These are phyloP conservation scores for Ettlia oleoabundans DNA, from an alignment of 139 green algal species.

Conservation along the genomic window DNA sequence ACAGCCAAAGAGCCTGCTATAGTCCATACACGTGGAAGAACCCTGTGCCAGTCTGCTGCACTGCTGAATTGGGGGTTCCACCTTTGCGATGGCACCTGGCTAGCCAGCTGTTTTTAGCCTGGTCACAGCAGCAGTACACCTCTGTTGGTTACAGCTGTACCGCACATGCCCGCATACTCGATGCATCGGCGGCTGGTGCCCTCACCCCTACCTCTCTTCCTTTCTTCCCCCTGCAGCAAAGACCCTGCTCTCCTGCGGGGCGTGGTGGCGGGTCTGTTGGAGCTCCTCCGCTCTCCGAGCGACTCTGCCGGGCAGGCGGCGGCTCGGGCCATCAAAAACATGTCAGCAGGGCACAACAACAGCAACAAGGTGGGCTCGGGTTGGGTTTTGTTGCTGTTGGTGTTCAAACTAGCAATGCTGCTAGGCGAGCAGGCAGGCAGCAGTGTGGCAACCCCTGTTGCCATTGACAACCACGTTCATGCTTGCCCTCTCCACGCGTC, in stretches of 20 bases:
- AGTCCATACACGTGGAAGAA: too few relatives aligned
- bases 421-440: background rate
- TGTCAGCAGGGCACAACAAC: constrained; percentile 23
- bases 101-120: too few relatives aligned
- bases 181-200: background rate
- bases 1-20: too few relatives aligned
- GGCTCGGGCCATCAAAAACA: constrained; percentile 26
- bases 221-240: background rate
- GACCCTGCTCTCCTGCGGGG: background rate
- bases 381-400: background rate
- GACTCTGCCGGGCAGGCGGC: constrained; percentile 23
- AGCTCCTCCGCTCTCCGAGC: background rate
- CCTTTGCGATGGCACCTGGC: too few relatives aligned
- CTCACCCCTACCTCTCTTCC: background rate
- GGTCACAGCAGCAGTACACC: too few relatives aligned
- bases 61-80: too few relatives aligned
- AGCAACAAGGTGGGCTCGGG: constrained; percentile 16
- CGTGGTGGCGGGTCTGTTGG: constrained; percentile 8
- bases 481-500: background rate
- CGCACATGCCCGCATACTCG: background rate
- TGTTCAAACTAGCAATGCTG: background rate
- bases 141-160: too few relatives aligned
- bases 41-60: too few relatives aligned
- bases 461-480: background rate
- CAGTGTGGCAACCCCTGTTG: background rate